Percentiles rank a stretch among this genome's conserved stretches.
phyloP scores from a whole-genome alignment of 1,284 basidiomycete genomes.

The Rhizoctonia solani region DNA sequence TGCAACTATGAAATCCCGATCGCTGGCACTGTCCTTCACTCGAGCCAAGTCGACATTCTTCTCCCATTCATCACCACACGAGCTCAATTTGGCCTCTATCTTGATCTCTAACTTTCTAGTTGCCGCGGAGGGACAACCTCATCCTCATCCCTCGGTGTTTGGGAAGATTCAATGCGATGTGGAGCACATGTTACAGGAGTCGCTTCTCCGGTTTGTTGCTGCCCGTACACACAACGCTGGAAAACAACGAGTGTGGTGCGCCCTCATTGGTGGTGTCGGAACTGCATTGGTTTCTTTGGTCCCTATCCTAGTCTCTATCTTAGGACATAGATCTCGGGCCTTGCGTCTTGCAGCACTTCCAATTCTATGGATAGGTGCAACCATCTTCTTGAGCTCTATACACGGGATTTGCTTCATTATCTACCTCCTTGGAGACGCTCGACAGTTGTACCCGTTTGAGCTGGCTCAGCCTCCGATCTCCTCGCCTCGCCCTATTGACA shows the following conservation, averaged over 20 bases:
- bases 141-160: conserved; percentile 28
- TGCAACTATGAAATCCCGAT: conserved; percentile 16
- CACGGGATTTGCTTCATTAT: conserved; percentile 36
- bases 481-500: conserved; percentile 13
- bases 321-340: conserved; percentile 3
- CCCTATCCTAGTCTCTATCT: conserved; percentile 25
- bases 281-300: conserved; percentile 19
- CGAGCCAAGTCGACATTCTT: conserved; percentile 38
- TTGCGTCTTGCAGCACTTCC: conserved; percentile 33
- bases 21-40: conserved; percentile 31
- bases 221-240: conserved; percentile 34
- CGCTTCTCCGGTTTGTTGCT: conserved; percentile 33
- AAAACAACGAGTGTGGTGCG: conserved; percentile 33
- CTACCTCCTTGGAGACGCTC: conserved; percentile 34
- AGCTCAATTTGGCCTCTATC: conserved; percentile 34
- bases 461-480: conserved; percentile 33
- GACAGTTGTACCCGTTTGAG: conserved; percentile 36
- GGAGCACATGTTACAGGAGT: conserved; percentile 33
- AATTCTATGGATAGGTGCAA: conserved; percentile 30
- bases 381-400: conserved; percentile 26
- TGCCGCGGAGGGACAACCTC: conserved; percentile 27
- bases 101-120: conserved; percentile 32
- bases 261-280: conserved; percentile 29
- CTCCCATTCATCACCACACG: conserved; percentile 32
- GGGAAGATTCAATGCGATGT: conserved; percentile 20